phyloP scores from a whole-genome alignment of 176 grass and related monocot genomes.

The Juncus inflexus region DNA sequence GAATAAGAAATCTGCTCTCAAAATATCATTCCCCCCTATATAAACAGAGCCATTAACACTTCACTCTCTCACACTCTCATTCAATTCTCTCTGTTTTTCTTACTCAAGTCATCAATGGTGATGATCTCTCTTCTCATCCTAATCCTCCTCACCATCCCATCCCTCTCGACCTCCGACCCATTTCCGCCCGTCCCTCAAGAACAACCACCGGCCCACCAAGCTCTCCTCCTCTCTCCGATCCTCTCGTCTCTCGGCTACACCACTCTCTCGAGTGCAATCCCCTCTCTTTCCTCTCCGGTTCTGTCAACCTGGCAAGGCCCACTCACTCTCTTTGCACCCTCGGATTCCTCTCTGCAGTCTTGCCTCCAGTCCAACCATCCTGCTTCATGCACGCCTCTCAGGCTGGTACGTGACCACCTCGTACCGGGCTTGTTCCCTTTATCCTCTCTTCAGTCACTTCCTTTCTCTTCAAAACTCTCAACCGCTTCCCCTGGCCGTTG shows the following conservation, averaged over 20 bases:
- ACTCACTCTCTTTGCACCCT: conserved; percentile 58
- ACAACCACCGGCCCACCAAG: conserved; percentile 8
- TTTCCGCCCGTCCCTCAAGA: conserved; percentile 12
- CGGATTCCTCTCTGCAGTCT: conserved; percentile 39
- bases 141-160: conserved; percentile 5
- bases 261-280: conserved; percentile 49
- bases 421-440: conserved; percentile 57
- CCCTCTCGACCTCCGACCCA: conserved; percentile 9
- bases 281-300: conserved; percentile 26
- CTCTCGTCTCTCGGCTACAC: conserved; percentile 62
- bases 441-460: conserved; percentile 33
- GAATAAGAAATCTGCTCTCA: too few relatives aligned
- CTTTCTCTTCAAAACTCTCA: conserved; percentile 39
- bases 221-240: conserved; percentile 29
- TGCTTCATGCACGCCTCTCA: conserved; percentile 41
- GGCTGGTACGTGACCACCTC: conserved; percentile 56
- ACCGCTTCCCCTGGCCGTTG: conserved; percentile 48
- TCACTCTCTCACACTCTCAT: background rate
- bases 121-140: conserved; percentile 5
- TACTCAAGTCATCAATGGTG: background rate
- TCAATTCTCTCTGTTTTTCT: background rate
- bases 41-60: background rate
- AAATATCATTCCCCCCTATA: background rate
- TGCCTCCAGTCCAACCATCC: conserved; percentile 24
- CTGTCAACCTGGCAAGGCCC: conserved; percentile 43